Base-by-base conservation (phyloP, 192 early-diverging fungal species). In the Coemansia asiatica region DNA sequence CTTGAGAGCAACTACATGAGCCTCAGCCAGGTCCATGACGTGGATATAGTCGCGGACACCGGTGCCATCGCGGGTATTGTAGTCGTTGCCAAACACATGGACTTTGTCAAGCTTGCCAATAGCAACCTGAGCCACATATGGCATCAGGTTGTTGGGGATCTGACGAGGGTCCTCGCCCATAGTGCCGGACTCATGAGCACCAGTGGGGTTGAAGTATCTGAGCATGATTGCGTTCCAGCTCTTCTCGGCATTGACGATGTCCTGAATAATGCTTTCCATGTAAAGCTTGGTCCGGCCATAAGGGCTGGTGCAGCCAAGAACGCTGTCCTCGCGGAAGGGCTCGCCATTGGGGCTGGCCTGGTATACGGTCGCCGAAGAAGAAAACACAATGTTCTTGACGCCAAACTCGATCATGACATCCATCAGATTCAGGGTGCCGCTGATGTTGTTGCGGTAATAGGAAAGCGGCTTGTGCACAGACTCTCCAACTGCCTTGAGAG, bases 201-300 rank as follows among this genome's bases (percentile, higher is more conserved):
- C 95, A 5, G 90, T 90, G 19, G 96, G 91, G 82, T 98, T 98
- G 61, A 98, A 98, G 79, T 95, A 98, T n/a, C 97, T 80, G 44
- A 90, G 67, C 69, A 91, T 67, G 19, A 85, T 74, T 1, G 85
- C 85, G 46, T 86, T 88, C 89, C 87, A 89, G 12, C 87, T 84
- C 8, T 75, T 59, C 53, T 87, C 73, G 4, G 89, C 85, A 2
- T 61, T 65, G 69, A 82, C 89, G 67, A 91, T 85, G 59, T 95
- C 94, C 33, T 80, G 78, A 61, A 98, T 83, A 28, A 94, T 87
- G 72, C 85, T 86, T 71, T 98, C 96, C 58, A 92, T 89, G 72
- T 87, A 93, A n/a, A 96, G 82, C 63, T 98, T 98, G n/a, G 96
- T 96, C 56, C 93, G 87, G 28, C 96, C 96, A 66, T 98, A 98